Evolutionary conservation across 1,284 basidiomycete genomes (phyloP), one percentile per base, ranked within the genome.

Genomic region (Moesziomyces parantarcticus): DNA sequence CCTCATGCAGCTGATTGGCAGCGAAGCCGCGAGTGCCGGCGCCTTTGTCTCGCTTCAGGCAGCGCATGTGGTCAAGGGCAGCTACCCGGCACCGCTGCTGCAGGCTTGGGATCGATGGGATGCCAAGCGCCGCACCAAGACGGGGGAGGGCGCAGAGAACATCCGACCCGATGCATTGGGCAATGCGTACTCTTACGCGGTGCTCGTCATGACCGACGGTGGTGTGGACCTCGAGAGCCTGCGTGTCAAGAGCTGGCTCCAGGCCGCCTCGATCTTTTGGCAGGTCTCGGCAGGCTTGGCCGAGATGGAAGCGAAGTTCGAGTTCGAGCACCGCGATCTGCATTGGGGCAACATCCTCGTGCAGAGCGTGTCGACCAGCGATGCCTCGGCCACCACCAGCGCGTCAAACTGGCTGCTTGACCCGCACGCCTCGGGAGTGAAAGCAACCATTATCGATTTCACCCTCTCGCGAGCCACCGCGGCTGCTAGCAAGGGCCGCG

Each of bases 311-410:
- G 86, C 88, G 22, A 85, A 89, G 54, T 89, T 90, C 14, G 87
- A 88, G 20, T 98, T 99, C 73, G 96, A 99, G 92, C 97, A 99
- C 85, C 93, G 96, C 20, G 96, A 99, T 84, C 87, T 99, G 36
- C 96, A 99, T 81, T 94, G 94, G 89, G 96, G 96, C n/a, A 97
- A 99, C 84, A 91, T 99, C 50, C 88, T 99, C 11, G 89, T 99
- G 14, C 59, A 63, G 40, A 21, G 20, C 7, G 55, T 59, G 26
- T 23, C 39, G 26, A 50, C 20, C 3, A 40, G 18, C 16, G 9
- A 23, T 16, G 6, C 16, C 22, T 23, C 6, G 3, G 3, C 18
- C 20, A 23, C 9, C 10, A 39, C 29, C 8, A 40, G 46, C 11
- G 39, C 13, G 2, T 13, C 42, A 18, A 42, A n/a, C 22, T 61